Evolutionary conservation across 2,329 filamentous ascomycete genomes (phyloP).

Genomic region (Fusarium dimerum): DNA sequence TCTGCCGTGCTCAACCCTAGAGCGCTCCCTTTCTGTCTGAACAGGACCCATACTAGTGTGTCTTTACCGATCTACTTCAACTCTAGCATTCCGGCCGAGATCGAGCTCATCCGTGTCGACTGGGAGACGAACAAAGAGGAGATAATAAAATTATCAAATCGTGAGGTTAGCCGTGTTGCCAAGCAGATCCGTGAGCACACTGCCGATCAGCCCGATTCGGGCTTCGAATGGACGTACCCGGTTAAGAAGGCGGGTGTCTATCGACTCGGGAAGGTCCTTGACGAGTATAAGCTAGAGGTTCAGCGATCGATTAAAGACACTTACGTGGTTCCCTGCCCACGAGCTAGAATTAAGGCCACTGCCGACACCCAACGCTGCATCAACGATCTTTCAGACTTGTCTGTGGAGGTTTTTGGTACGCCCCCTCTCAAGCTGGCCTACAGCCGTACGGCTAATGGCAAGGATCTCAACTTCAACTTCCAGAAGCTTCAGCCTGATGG

Average conservation of each 20-base stretch:
- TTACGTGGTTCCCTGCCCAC: slow-evolving; percentile 83
- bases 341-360: slow-evolving; percentile 66
- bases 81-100: slow-evolving; percentile 82
- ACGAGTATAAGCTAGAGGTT: slow-evolving; percentile 92
- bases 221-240: slow-evolving; percentile 69
- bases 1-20: slow-evolving; percentile 88
- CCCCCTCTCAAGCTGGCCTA: slow-evolving; percentile 93
- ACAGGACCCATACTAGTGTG: slow-evolving; percentile 59
- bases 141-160: slow-evolving; percentile 71
- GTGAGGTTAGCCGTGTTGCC: slow-evolving; percentile 74
- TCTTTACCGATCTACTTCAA: slow-evolving; percentile 88
- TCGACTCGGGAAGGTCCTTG: slow-evolving; percentile 78
- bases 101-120: slow-evolving; percentile 87
- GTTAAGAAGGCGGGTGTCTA: slow-evolving; percentile 90
- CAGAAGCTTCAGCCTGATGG: slow-evolving; percentile 93
- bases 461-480: slow-evolving; percentile 82
- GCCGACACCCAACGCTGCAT: slow-evolving; percentile 72
- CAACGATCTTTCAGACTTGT: slow-evolving; percentile 83
- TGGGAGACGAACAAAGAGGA: slow-evolving; percentile 80
- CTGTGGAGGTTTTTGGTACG: slow-evolving; percentile 81
- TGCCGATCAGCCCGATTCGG: slow-evolving; percentile 59
- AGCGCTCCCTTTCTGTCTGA: slow-evolving; percentile 78
- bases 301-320: slow-evolving; percentile 75
- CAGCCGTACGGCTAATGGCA: slow-evolving; percentile 81
- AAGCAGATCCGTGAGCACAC: slow-evolving; percentile 67